Evolutionary conservation across 2,329 filamentous ascomycete genomes (phyloP).

Genomic region (Claviceps digitariae): DNA sequence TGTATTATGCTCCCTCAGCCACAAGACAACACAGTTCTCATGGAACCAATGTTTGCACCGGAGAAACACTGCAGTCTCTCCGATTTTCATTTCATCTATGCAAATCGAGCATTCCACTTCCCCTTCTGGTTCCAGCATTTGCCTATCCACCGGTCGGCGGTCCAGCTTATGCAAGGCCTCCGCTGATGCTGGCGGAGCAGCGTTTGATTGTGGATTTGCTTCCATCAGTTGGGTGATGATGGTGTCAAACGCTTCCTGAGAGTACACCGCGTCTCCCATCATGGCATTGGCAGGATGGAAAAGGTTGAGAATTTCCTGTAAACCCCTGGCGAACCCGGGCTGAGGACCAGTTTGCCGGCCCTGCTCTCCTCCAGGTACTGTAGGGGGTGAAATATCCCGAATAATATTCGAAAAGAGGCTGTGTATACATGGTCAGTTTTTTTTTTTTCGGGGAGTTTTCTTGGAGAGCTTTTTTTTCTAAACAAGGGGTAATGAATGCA

Average conservation of each 20-base stretch:
- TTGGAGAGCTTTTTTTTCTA: no score
- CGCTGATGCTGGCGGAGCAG: conserved; percentile 66
- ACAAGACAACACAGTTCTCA: conserved; percentile 63
- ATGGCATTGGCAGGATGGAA: conserved; percentile 38
- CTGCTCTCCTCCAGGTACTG: conserved; percentile 9
- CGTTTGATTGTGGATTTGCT: conserved; percentile 59
- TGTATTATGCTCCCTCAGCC: conserved; percentile 84
- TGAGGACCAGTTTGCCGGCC: conserved; percentile 10
- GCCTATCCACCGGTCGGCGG: conserved; percentile 53
- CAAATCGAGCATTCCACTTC: conserved; percentile 89
- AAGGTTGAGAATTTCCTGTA: conserved; percentile 41
- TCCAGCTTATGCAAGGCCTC: conserved; percentile 61
- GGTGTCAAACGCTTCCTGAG: conserved; percentile 78
- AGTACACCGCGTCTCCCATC: conserved; percentile 74
- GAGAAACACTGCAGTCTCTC: conserved; percentile 60
- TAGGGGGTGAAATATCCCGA: conserved; percentile 23
- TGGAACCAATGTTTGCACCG: conserved; percentile 96
- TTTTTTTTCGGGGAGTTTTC: no score
- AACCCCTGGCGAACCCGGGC: conserved; percentile 16
- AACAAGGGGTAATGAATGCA: no score
- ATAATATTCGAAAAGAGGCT: conserved; percentile 36
- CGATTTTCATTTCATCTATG: conserved; percentile 68
- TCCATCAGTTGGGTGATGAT: conserved; percentile 86
- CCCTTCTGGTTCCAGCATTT: conserved; percentile 51
- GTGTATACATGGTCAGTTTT: conserved; percentile 5